Conservation (phyloP, 352 stramenopile genomes). For the Phytophthora syringae region DNA sequence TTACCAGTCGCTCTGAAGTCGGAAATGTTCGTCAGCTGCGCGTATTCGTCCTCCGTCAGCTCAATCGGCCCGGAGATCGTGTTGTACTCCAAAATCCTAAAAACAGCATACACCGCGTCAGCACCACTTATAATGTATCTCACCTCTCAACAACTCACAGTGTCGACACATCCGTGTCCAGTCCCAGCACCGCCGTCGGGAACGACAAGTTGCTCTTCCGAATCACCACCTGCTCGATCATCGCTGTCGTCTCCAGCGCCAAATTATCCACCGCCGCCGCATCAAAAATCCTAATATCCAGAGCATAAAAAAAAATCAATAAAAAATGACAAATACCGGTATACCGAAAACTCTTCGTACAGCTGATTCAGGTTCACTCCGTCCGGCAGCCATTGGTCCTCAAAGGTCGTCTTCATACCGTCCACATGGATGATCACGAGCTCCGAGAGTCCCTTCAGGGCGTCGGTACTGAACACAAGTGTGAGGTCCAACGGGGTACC, state of each 20-base stretch:
- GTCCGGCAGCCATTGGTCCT: constrained; percentile 44
- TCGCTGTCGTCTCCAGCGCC: constrained; percentile 32
- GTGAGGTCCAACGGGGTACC: constrained; percentile 22
- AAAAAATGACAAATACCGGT: neutral
- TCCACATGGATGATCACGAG: constrained; percentile 46
- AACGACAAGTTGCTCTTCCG: constrained; percentile 55
- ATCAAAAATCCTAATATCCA: constrained; percentile 52
- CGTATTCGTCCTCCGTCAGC: constrained; percentile 39
- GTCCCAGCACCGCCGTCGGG: constrained; percentile 42
- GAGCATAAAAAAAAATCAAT: neutral
- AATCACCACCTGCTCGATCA: constrained; percentile 54
- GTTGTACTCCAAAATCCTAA: constrained; percentile 49
- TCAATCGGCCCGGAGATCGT: constrained; percentile 43
- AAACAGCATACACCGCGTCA: constrained; percentile 3
- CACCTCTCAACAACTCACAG: constrained; percentile 29
- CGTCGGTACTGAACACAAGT: constrained; percentile 25
- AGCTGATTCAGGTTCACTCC: constrained; percentile 41
- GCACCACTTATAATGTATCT: neutral
- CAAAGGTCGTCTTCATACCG: constrained; percentile 51
- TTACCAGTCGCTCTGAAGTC: constrained; percentile 44
- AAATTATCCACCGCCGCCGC: constrained; percentile 44
- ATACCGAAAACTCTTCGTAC: constrained; percentile 23
- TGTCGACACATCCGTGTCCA: constrained; percentile 37
- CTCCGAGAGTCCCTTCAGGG: constrained; percentile 28
- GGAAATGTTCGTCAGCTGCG: constrained; percentile 34